A percentile compares a stretch with the other conserved stretches of the same genome.
phyloP scores from a whole-genome alignment of 768 basidiomycete species.

The Candolleomyces aberdarensis region DNA sequence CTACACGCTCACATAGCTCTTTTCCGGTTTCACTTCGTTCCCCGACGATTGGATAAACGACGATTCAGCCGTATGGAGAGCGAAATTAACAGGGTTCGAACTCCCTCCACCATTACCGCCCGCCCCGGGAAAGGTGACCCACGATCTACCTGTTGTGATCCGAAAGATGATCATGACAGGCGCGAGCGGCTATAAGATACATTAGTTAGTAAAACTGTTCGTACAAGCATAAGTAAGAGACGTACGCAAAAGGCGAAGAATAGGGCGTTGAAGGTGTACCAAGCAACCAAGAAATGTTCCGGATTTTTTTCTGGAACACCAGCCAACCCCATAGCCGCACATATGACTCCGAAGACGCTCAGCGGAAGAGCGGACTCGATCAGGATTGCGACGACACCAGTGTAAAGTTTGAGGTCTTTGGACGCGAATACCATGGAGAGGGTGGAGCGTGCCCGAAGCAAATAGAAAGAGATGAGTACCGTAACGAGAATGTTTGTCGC shows the following conservation, averaged over 20 bases:
- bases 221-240: neutral
- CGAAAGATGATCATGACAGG: constrained; percentile 2
- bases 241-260: neutral
- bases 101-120: too few species aligned
- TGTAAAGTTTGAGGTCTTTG: neutral
- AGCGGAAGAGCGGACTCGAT: neutral
- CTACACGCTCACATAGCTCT: too few species aligned
- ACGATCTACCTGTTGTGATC: neutral
- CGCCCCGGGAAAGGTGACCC: neutral
- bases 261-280: neutral
- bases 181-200: neutral
- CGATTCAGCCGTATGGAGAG: too few species aligned
- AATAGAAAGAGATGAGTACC: neutral
- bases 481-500: constrained; percentile 1
- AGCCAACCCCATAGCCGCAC: too few species aligned
- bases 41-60: too few species aligned
- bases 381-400: neutral
- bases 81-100: too few species aligned
- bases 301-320: neutral
- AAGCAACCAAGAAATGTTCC: neutral
- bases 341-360: neutral
- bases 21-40: too few species aligned
- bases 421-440: neutral
- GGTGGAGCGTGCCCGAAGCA: neutral
- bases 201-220: neutral